Base-by-base conservation (phyloP, 805 yeast genomes). In the Saturnispora ahearnii region DNA sequence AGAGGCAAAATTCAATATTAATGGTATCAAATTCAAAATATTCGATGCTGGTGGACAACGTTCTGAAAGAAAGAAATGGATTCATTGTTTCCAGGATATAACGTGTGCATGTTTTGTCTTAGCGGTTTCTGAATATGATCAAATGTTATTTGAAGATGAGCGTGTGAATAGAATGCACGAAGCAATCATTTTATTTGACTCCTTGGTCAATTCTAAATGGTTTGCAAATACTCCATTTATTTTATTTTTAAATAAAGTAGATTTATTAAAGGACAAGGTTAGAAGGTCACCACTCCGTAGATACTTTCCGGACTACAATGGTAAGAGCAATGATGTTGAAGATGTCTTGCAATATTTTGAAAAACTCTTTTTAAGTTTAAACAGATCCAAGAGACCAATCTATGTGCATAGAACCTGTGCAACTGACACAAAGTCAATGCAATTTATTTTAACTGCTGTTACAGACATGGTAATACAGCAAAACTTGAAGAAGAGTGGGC, bases 1-100 rank as follows among this genome's bases (percentile, higher is more conserved):
- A 1, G 96, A 91, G 64, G 84, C 93, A 5, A 77, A 73, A 49
- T 90, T 93, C 68, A 73, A 73, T 50, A 79, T 91, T 53, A 71
- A 72, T 45, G 78, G 80, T 9, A 75, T 80, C 44, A 78, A 73
- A 55, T 82, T 90, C 63, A 81, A 80, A 59, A 87, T 93, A 40
- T 69, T 89, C 41, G 99, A 93, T 72, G 98, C 96, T 4, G 99
- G 99, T 48, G 99, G 99, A 2, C 97, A 90, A 68, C 70, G 96
- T 53, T 79, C 87, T 21, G 97, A 90, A 64, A 74, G 97, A 53
- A 80, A 84, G 58, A 90, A 90, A 64, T 90, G 97, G 97, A 86
- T 90, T 54, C 96, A 89, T 62, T 87, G 95, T 61, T 90, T 90
- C 66, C 93, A 90, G 60, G 87, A 85, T 54, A 86, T 91, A 45